phyloP scores from a whole-genome alignment of 306 rosid genomes.

The Pterocarpus santalinus region DNA sequence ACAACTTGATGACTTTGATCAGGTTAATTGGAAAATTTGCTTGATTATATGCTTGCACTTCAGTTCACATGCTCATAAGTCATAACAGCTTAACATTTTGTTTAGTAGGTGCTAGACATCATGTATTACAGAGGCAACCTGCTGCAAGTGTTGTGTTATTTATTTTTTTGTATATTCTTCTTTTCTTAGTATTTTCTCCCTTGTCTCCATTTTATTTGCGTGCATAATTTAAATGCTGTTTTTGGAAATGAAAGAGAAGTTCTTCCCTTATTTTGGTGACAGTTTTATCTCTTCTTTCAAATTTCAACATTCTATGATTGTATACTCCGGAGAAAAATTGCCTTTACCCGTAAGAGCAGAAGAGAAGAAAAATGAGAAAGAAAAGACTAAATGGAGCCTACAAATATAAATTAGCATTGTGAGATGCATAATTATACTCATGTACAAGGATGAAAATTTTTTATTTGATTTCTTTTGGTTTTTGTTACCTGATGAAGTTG shows the following conservation, averaged over 20 bases:
- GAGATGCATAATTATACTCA: constrained; percentile 16
- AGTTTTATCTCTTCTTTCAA: constrained; percentile 24
- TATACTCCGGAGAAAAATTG: background rate
- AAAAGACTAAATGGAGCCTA: constrained; percentile 12
- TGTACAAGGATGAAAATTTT: constrained; percentile 16
- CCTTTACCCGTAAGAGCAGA: background rate
- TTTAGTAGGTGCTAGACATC: constrained; percentile 29
- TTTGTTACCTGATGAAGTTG: constrained; percentile 24
- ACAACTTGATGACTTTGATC: constrained; percentile 84
- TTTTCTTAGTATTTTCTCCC: constrained; percentile 8
- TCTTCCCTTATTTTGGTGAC: background rate
- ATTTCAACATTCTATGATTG: background rate
- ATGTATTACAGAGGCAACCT: constrained; percentile 32
- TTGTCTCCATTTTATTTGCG: constrained; percentile 29
- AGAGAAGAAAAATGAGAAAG: constrained; percentile 22
- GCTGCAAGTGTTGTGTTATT: constrained; percentile 36
- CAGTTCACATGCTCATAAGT: constrained; percentile 6
- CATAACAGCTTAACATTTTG: constrained; percentile 12
- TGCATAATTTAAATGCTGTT: constrained; percentile 17
- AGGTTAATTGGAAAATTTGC: constrained; percentile 63
- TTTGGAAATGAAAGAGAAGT: constrained; percentile 12
- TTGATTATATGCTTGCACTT: constrained; percentile 36
- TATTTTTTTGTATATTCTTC: constrained; percentile 7
- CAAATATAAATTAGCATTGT: constrained; percentile 26
- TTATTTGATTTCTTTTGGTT: constrained; percentile 13